Evolutionary conservation across 2,329 filamentous ascomycete species (phyloP).

Genomic region (Hypoxylon sp.): DNA sequence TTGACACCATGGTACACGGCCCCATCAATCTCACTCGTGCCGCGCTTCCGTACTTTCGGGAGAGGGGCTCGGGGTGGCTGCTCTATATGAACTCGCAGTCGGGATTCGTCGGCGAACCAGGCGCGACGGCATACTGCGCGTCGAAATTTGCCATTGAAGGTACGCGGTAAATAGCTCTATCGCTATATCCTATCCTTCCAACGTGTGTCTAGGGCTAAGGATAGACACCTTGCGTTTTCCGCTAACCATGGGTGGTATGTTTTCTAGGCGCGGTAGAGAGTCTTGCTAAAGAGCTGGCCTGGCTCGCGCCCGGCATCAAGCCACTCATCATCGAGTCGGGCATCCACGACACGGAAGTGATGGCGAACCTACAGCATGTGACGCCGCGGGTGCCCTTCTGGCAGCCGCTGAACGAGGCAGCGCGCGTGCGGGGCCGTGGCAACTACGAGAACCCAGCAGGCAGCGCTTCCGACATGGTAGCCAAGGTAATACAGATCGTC

Average conservation of each 20-base stretch:
- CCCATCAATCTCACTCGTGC: slow-evolving; percentile 31
- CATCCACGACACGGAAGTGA: slow-evolving; percentile 29
- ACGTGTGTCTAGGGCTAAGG: no score
- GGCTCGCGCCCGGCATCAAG: slow-evolving; percentile 38
- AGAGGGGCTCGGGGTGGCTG: slow-evolving; percentile 28
- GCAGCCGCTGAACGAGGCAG: slow-evolving; percentile 28
- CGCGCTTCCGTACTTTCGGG: slow-evolving; percentile 31
- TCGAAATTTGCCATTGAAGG: no score
- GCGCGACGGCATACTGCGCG: no score
- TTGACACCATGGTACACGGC: no score
- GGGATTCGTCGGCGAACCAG: slow-evolving; percentile 30
- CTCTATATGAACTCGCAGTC: slow-evolving; percentile 37
- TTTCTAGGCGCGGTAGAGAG: slow-evolving; percentile 32
- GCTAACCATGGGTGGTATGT: no score
- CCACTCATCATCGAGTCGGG: slow-evolving; percentile 35
- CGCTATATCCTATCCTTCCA: no score
- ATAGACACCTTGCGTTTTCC: no score
- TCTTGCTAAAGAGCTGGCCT: slow-evolving; percentile 34
- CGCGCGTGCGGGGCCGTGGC: slow-evolving; percentile 13
- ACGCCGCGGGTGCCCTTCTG: slow-evolving; percentile 28
- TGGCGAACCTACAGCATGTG: slow-evolving; percentile 27
- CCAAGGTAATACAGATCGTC: slow-evolving; percentile 32
- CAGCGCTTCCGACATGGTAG: slow-evolving; percentile 19
- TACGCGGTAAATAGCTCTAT: no score
- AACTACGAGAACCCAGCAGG: slow-evolving; percentile 29